Evolutionary conservation across 1,284 basidiomycete species (phyloP), one percentile per base, ranked within the genome.

Genomic region (Papiliotrema fonsecae): DNA sequence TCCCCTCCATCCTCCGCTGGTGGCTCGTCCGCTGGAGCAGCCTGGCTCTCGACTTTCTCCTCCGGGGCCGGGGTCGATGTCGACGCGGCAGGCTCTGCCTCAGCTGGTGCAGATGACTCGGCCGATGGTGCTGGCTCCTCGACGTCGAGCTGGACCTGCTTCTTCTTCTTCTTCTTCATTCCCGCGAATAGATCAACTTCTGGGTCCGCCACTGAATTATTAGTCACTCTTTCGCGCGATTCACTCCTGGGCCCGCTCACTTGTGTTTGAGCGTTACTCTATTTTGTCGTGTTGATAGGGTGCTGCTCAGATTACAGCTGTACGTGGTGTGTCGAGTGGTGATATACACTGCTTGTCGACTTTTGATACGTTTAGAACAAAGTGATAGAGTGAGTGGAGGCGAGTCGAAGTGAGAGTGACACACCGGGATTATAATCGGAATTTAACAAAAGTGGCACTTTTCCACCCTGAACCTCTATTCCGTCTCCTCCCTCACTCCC

Each of bases 101-200:
- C 60, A 44, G 65, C 63, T 4, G 58, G 50, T 4, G 60, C 45
- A 39, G 55, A n/a, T 27, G 51, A 51, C 11, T 51, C 38, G 22
- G 11, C 49, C n/a, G 24, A 44, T 27, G 37, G 36, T 31, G 50
- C 51, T 19, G 69, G 54, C 30, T 74, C 73, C 45, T 70, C 72
- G 37, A 68, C 51, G 50, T 74, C 71, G 52, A 73, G 61, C 45
- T 64, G 66, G 51, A 72, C 73, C 26, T 63, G 64, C 67, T 76
- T 76, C 63, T 75, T 76, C 69, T 73, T 76, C 70, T 77, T 77
- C 68, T 77, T 77, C 69, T 77, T 77, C 69, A 78, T 72, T 47
- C 76, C 76, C 22, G 74, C 72, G 61, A 78, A 78, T 52, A 76
- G 64, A 58, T 77, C 75, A 50, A 72, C 73, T 47, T 69, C 68